Evolutionary conservation across 106 monocot species (phyloP).

Genomic region (Triglochin maritima): DNA sequence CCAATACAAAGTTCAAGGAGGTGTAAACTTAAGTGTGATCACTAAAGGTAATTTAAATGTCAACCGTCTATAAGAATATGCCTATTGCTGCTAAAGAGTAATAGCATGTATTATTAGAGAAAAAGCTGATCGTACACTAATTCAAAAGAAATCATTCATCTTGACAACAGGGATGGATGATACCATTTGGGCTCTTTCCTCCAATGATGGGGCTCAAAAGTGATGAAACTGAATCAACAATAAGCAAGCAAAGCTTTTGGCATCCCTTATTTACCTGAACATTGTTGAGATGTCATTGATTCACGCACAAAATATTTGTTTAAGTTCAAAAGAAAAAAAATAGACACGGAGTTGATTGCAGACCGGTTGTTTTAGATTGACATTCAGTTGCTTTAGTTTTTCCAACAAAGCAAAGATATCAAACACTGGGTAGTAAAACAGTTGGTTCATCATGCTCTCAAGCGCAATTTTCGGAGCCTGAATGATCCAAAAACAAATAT

Average conservation of each 20-base stretch:
- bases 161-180: conserved; percentile 3
- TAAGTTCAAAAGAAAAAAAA: neutral
- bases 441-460: conserved; percentile 53
- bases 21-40: no score
- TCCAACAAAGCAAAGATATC: conserved; percentile 70
- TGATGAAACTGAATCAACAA: conserved; percentile 84
- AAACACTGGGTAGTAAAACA: conserved; percentile 60
- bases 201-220: conserved; percentile 62
- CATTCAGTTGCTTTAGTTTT: conserved; percentile 41
- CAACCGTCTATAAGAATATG: neutral
- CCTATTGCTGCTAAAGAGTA: neutral
- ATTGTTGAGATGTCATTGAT: neutral
- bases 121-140: neutral
- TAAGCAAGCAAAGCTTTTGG: conserved; percentile 39
- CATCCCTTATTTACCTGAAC: conserved; percentile 35
- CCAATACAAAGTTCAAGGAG: no score
- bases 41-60: no score
- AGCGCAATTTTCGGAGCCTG: conserved; percentile 45
- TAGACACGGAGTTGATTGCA: neutral
- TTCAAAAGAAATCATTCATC: neutral
- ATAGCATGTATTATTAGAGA: neutral
- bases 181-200: conserved; percentile 73
- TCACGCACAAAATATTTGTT: neutral
- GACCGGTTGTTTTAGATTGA: conserved; percentile 33
- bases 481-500: conserved; percentile 4